Base-by-base conservation (phyloP, 352 stramenopile species). In the Phytophthora sp. region DNA sequence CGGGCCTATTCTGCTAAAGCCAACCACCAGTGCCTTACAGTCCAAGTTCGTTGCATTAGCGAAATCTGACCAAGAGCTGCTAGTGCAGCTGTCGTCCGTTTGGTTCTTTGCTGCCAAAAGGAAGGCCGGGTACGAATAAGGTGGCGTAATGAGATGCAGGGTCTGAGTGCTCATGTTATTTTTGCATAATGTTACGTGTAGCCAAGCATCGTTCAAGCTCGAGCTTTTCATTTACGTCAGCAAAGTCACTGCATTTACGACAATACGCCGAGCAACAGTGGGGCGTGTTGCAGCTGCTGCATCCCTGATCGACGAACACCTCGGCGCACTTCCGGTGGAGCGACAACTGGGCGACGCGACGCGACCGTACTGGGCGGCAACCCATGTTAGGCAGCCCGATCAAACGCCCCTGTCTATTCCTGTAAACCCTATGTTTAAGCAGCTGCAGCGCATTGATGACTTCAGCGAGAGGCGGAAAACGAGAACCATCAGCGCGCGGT, bases 161-260 rank as follows among this genome's bases (percentile, higher is more conserved):
- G n/a, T n/a, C n/a, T n/a, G n/a, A n/a, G n/a, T n/a, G n/a, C n/a
- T n/a, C n/a, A n/a, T n/a, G n/a, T n/a, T n/a, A n/a, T n/a, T n/a
- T n/a, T n/a, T n/a, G n/a, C n/a, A n/a, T n/a, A n/a, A n/a, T n/a
- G n/a, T n/a, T n/a, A n/a, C n/a, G n/a, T n/a, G n/a, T n/a, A n/a
- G n/a, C 21, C 51, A 58, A 49, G 35, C 35, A 0, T 23, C 36
- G 5, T 49, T 58, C 7, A 49, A 58, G 27, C n/a, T 58, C 11
- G 35, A 58, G 35, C 16, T 58, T 11, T 58, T 27, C 24, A 49
- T 49, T n/a, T 58, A 58, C 15, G 24, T 49, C 30, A 39, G 11
- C 16, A 38, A 46, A n/a, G 24, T 53, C 12, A 6, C 15, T 7
- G 15, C 45, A 26, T 27, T 3, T 23, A 49, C 20, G 2, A 27